Conservation (phyloP, 2,329 filamentous ascomycete genomes). For the Cercospora zeae-maydis region DNA sequence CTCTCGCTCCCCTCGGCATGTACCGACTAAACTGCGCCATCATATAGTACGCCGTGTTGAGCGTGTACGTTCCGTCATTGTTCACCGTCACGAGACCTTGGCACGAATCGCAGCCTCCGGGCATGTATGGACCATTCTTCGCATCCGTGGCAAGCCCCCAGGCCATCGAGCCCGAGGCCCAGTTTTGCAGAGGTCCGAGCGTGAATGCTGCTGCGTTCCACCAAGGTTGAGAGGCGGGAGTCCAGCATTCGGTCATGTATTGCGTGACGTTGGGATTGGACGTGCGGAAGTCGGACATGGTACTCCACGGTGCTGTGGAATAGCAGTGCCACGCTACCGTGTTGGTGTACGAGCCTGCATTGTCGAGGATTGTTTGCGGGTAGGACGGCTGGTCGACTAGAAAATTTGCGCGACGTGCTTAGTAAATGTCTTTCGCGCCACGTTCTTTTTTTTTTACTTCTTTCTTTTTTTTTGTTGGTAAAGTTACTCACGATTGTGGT, state of each 20-base stretch:
- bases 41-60: conserved; percentile 24
- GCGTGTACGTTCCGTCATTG: conserved; percentile 14
- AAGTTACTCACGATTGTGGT: conserved; percentile 17
- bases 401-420: background rate
- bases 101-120: conserved; percentile 17
- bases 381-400: conserved; percentile 16
- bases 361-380: conserved; percentile 20
- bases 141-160: conserved; percentile 21
- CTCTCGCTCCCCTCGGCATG: conserved; percentile 18
- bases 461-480: background rate
- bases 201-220: conserved; percentile 23
- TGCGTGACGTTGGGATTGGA: conserved; percentile 19
- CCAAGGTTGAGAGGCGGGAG: conserved; percentile 17
- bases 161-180: conserved; percentile 22
- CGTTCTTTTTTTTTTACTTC: background rate
- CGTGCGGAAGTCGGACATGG: conserved; percentile 18
- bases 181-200: conserved; percentile 25
- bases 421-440: background rate
- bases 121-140: conserved; percentile 20
- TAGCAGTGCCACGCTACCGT: conserved; percentile 28
- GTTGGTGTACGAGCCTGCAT: conserved; percentile 18
- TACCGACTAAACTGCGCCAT: conserved; percentile 25
- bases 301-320: conserved; percentile 15
- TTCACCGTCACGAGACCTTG: conserved; percentile 21
- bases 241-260: conserved; percentile 28